Percentiles rank a stretch among this genome's conserved stretches.
Evolutionary conservation across 2,329 filamentous ascomycete species (phyloP).

Genomic region (Aspergillus caelatus): DNA sequence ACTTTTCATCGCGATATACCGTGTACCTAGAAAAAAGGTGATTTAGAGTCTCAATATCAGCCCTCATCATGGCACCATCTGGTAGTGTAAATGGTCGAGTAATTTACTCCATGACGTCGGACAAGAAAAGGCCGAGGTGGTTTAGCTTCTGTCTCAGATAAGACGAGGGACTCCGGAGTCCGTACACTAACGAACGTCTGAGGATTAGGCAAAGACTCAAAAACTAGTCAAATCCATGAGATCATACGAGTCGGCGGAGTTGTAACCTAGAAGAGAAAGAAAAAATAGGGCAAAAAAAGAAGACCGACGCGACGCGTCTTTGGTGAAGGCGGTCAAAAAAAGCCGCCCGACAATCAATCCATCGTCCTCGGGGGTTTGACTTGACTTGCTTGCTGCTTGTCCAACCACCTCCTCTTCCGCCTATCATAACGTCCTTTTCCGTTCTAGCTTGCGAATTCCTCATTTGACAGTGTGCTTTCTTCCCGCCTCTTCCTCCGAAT

Average conservation of each 20-base stretch:
- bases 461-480: not conserved
- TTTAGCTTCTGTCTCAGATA: not conserved
- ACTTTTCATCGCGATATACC: not conserved
- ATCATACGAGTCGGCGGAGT: not conserved
- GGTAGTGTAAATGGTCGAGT: not conserved
- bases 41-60: not conserved
- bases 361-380: not conserved
- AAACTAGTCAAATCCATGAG: not conserved
- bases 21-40: not conserved
- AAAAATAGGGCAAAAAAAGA: conserved; percentile 4
- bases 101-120: not conserved
- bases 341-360: conserved; percentile 7
- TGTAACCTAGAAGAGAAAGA: not conserved
- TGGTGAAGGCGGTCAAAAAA: conserved; percentile 7
- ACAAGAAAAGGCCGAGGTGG: not conserved
- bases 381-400: not conserved
- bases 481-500: not conserved
- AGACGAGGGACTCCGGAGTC: not conserved
- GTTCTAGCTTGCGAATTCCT: not conserved
- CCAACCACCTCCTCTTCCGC: conserved; percentile 1
- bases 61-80: not conserved
- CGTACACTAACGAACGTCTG: not conserved
- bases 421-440: conserved; percentile 2
- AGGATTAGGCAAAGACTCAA: not conserved
- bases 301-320: conserved; percentile 9